Evolutionary conservation across 495 filamentous ascomycete genomes (phyloP), one percentile per base, ranked within the genome.

Genomic region (Penicillium samsonianum): DNA sequence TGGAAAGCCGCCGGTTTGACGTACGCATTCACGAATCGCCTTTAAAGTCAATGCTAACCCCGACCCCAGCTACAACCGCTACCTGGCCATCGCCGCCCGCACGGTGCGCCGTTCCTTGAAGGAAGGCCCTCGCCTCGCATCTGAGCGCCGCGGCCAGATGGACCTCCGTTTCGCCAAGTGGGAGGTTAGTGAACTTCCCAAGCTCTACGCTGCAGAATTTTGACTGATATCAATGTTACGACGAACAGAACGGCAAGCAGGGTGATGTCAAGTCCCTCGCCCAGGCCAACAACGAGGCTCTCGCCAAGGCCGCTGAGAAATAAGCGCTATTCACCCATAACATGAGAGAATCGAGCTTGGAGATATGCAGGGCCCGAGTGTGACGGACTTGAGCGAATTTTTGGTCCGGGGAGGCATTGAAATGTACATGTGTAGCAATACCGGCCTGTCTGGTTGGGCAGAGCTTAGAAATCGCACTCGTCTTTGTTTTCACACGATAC

Each of bases 1-100:
- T 99, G 95, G 95, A 98, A 97, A 89, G 84, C 92, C 69, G 88
- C 94, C 71, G 94, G 95, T 80, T 81, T 98, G 68, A 96, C 88
- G 95, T 98, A 87, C 75, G 89, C 67, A 45, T 49, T 1, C 4
- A 33, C 40, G 5, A 33, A 6, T 31, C 25, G 17, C 48, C 23
- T 48, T 49, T 4, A 41, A 49, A 30, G 41, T 53, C 25, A 67
- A 68, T 58, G 66, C 70, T 65, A 65, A 81, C 63, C 58, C 58
- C 38, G 66, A 48, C 70, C 19, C 57, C 69, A 76, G 77, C 63
- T 77, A 80, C 75, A 77, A 83, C 75, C 73, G 80, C 59, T 82
- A 84, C 78, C 67, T 83, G 65, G 71, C 78, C 70, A 73, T 80
- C 62, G 77, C 82, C 75, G 71, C 81, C 71, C 69, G 79, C 62